Base-by-base conservation (phyloP, 495 filamentous ascomycete species). In the Penicillium lagena region DNA sequence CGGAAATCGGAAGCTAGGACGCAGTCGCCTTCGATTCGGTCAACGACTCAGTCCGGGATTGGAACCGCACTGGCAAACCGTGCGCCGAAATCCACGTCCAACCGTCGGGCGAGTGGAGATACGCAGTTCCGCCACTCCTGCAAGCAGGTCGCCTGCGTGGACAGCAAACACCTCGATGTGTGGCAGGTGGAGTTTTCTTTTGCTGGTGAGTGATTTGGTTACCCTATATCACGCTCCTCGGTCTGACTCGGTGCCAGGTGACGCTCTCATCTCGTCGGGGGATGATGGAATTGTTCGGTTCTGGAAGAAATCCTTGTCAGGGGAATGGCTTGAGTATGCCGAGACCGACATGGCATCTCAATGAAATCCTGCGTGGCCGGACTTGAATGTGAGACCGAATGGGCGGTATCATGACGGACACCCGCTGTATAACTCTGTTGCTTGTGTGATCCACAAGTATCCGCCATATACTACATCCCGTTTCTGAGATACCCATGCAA, bases 301-400 rank as follows among this genome's bases (percentile, higher is more conserved):
- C 39, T 78, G 75, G 75, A 78, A 73, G 44, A 70, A 70, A 43
- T 64, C 61, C 14, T 34, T 76, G 30, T 62, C 63, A 13, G 72
- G 71, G 12, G 64, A 72, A 44, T 78, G 69, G 68, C 57, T 76
- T 13, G 73, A 76, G 42, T 78, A 67, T 50, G 74, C 74, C 7
- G 72, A 75, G 46, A 68, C 68, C 2, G 66, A 72, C 30, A 59
- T 73, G 65, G 56, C 58, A 17, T 56, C 63, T 32, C 55, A 64
- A 47, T 66, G 45, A 63, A 4, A 22, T 22, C 22, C 6, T 22
- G 22, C 22, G 22, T 22, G 22, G 22, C 22, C 6, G 22, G 2
- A 6, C 22, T 22, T 22, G 22, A 22, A 17, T 1, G 17, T 17
- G 17, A 17, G 17, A 17, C 17, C 17, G 17, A 17, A 17, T 17